Percentiles rank a stretch among this genome's conserved stretches.
phyloP scores from a whole-genome alignment of 805 yeast genomes.

The Dipodascus geniculatus region DNA sequence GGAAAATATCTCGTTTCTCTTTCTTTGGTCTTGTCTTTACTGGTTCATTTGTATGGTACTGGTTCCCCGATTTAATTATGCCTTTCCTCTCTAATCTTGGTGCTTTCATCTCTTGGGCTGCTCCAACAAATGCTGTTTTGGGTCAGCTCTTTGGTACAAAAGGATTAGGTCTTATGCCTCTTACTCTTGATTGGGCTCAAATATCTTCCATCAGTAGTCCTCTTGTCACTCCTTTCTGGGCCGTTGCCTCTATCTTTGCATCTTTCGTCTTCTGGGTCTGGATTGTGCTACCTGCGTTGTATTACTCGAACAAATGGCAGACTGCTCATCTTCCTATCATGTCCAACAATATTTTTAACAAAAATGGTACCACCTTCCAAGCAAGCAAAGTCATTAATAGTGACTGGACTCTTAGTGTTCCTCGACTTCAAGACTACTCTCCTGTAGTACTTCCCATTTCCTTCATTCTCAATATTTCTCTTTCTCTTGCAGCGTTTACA shows the following conservation, averaged over 20 bases:
- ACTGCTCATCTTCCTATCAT: constrained; percentile 49
- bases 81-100: constrained; percentile 50
- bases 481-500: constrained; percentile 1
- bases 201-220: constrained; percentile 48
- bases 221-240: constrained; percentile 46
- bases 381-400: constrained; percentile 38
- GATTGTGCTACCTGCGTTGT: constrained; percentile 43
- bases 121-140: constrained; percentile 42
- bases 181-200: constrained; percentile 61
- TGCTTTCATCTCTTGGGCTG: constrained; percentile 53
- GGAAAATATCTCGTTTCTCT: constrained; percentile 43
- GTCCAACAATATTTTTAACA: constrained; percentile 36
- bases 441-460: constrained; percentile 44
- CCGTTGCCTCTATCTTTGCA: constrained; percentile 32
- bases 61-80: constrained; percentile 51
- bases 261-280: constrained; percentile 40
- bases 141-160: constrained; percentile 55
- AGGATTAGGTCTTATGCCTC: constrained; percentile 56
- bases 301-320: constrained; percentile 45
- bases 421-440: constrained; percentile 44
- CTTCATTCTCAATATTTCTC: background rate
- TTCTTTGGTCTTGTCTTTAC: constrained; percentile 35
- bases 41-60: constrained; percentile 37
- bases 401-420: constrained; percentile 30
- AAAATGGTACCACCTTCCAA: constrained; percentile 38